Base-by-base conservation (phyloP, 495 filamentous ascomycete species). In the Daldinia childiae region DNA sequence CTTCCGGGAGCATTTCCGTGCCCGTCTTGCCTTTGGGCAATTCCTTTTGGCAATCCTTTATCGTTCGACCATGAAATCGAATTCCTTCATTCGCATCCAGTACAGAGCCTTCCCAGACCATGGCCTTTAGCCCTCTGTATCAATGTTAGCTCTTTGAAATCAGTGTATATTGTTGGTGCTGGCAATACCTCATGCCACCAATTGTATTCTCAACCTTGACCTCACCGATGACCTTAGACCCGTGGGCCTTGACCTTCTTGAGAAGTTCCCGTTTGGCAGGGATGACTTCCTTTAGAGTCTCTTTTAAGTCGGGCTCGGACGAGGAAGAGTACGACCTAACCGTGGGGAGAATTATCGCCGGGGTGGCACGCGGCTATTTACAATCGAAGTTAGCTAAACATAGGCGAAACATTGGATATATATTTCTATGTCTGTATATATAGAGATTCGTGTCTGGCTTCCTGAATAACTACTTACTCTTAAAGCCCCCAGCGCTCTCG, bases 81-180 rank as follows among this genome's bases (percentile, higher is more conserved):
- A 99, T 99, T 36, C 95, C 95, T 83, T 99, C 95, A 76, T 98
- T 89, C 60, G 95, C 89, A 79, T 98, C 96, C 32, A 99, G 91
- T 7, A 99, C 95, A 12, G 94, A 97, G 27, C 96, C 95, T 82
- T 99, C 95, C 95, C 95, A 99, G 58, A 99, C 86, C 93, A 99
- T 98, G 71, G 93, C 91, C 82, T 97, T 98, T 26, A 99, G 86
- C 6, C 95, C 95, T 80, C 76, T 78, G 30, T 12, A 26, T 15
- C 17, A 4, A 9, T 4, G 58, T 73, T 69, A 73, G 66, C 30
- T 17, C 15, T 30, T 29, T 6, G 14, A 12, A 36, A 57, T 14
- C 7, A 11, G 26, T 15, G n/a, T 29, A 15, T 29, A 29, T 7
- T 11, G 24, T 3, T 9, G 26, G 14, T 0, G n/a, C 11, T 15